Evolutionary conservation across 148 eudicot genomes (phyloP).

Genomic region (Polygonum aviculare): DNA sequence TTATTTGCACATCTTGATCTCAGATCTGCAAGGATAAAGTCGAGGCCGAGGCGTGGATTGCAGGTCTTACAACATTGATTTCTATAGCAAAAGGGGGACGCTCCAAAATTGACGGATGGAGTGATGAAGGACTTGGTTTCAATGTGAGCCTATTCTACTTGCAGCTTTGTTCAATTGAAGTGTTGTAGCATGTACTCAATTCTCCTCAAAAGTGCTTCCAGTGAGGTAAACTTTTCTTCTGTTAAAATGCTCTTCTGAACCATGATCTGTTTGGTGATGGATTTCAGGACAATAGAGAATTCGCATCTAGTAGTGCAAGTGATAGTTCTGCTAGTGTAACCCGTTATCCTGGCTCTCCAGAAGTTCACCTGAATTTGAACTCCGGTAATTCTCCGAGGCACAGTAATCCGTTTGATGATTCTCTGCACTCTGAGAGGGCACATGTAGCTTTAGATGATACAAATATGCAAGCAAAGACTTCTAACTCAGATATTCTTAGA

Average conservation of each 20-base stretch:
- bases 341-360: conserved; percentile 62
- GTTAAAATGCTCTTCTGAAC: background rate
- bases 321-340: conserved; percentile 58
- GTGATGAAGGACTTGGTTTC: conserved; percentile 73
- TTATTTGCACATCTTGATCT: background rate
- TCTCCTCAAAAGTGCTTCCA: background rate
- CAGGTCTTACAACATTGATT: conserved; percentile 75
- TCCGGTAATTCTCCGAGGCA: conserved; percentile 50
- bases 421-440: conserved; percentile 42
- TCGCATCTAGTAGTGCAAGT: conserved; percentile 70
- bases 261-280: conserved; percentile 13
- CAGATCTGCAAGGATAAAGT: conserved; percentile 97
- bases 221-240: background rate
- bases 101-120: conserved; percentile 93
- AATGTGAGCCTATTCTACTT: conserved; percentile 36
- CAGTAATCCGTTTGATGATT: conserved; percentile 31
- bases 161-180: background rate
- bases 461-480: conserved; percentile 79
- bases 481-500: conserved; percentile 68
- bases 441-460: conserved; percentile 70
- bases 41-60: conserved; percentile 96
- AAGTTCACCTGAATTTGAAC: conserved; percentile 43
- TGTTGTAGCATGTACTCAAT: background rate
- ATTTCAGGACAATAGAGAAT: conserved; percentile 71
- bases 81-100: conserved; percentile 82